Conservation (phyloP, 306 rosid species). For the Rosa chinensis region DNA sequence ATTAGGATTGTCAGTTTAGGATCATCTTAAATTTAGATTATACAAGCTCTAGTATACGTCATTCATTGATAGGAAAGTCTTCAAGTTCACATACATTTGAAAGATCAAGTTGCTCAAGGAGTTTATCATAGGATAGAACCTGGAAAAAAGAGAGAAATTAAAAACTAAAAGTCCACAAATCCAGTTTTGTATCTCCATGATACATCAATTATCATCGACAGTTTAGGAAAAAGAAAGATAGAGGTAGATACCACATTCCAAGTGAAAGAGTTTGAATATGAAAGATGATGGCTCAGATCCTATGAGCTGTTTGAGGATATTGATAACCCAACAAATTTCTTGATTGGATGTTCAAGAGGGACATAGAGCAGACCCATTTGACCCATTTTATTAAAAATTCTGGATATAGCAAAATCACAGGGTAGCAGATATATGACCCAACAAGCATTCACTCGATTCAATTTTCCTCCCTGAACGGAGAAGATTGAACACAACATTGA, state of each 20-base stretch:
- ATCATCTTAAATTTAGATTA: not conserved
- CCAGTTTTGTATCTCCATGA: not conserved
- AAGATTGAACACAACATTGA: too few relatives aligned
- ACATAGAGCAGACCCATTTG: not conserved
- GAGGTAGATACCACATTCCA: not conserved
- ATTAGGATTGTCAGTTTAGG: not conserved
- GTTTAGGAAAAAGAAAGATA: not conserved
- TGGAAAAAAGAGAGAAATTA: not conserved
- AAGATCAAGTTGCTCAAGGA: constrained; percentile 26
- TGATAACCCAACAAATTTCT: not conserved
- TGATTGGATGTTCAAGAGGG: not conserved
- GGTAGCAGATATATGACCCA: too few relatives aligned
- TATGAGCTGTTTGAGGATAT: not conserved
- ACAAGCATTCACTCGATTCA: too few relatives aligned
- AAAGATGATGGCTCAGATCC: not conserved
- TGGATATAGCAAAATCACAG: too few relatives aligned
- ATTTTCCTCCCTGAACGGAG: too few relatives aligned
- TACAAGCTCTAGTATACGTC: not conserved
- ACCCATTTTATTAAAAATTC: too few relatives aligned
- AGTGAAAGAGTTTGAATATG: not conserved
- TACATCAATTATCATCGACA: not conserved
- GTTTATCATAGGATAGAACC: constrained; percentile 20
- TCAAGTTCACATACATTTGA: constrained; percentile 25
- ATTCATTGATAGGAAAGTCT: constrained; percentile 24
- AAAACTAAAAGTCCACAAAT: not conserved